Conservation (phyloP, 2,329 filamentous ascomycete genomes). For the Colletotrichum sp. region DNA sequence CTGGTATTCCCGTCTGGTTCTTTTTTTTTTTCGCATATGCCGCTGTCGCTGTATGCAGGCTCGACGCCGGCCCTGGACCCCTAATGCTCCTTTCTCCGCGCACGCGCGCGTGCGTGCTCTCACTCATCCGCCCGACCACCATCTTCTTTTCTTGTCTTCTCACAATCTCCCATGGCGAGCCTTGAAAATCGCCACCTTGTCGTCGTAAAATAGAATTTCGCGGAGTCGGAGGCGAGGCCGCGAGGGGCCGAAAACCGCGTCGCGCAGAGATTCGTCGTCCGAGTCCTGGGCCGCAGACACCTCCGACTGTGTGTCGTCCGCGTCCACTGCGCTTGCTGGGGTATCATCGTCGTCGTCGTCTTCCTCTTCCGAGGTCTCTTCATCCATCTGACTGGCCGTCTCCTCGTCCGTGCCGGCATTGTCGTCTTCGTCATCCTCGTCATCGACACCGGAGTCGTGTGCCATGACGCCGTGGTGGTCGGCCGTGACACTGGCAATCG, state of each 20-base stretch:
- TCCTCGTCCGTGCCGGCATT: constrained; percentile 39
- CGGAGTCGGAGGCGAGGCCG: constrained; percentile 64
- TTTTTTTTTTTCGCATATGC: not conserved
- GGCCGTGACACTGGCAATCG: constrained; percentile 11
- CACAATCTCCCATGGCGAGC: constrained; percentile 66
- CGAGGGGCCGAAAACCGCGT: constrained; percentile 42
- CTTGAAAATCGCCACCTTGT: constrained; percentile 82
- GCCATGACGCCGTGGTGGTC: constrained; percentile 22
- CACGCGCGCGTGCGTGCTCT: not conserved
- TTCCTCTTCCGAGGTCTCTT: constrained; percentile 32
- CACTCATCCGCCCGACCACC: not conserved
- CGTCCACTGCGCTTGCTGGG: constrained; percentile 32
- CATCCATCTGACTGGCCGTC: constrained; percentile 29
- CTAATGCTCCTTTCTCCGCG: not conserved
- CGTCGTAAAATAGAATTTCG: constrained; percentile 85
- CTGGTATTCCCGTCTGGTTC: not conserved
- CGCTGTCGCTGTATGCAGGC: not conserved
- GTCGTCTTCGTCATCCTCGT: constrained; percentile 38
- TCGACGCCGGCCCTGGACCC: not conserved
- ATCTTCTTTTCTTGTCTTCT: not conserved
- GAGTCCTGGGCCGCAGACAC: constrained; percentile 35
- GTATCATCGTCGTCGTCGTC: constrained; percentile 35
- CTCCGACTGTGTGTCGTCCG: constrained; percentile 30
- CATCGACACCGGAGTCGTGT: constrained; percentile 30
- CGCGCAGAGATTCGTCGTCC: constrained; percentile 54